These are phyloP conservation scores for Verticillium tricorpus DNA, from an alignment of 2,329 filamentous ascomycete genomes.

Conservation along the genomic window DNA sequence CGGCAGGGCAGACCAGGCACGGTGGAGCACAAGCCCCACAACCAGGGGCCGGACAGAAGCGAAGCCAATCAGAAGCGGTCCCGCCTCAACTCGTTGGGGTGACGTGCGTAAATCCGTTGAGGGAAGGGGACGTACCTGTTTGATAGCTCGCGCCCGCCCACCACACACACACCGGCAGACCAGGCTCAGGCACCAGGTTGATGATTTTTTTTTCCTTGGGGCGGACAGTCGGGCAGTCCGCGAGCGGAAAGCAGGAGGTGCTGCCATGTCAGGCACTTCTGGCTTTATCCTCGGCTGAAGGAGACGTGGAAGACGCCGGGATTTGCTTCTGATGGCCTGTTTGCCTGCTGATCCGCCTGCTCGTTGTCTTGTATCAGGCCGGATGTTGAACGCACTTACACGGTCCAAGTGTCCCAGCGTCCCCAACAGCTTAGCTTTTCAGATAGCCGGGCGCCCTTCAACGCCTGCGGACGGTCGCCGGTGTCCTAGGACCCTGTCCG, in stretches of 20 bases:
- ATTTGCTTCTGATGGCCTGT: background rate
- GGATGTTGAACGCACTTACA: background rate
- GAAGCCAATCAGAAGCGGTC: background rate
- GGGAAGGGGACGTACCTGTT: background rate
- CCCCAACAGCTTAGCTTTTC: background rate
- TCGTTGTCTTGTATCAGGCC: background rate
- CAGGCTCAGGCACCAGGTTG: background rate
- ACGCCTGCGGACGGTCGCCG: background rate
- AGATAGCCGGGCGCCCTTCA: background rate
- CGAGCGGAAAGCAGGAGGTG: background rate
- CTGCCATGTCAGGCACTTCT: background rate
- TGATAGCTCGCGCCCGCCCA: background rate
- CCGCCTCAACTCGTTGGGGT: constrained; percentile 5
- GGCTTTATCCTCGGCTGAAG: background rate
- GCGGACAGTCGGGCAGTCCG: background rate
- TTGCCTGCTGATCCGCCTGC: background rate
- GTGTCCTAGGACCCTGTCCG: background rate
- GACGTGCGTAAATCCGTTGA: constrained; percentile 4
- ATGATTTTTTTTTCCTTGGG: background rate
- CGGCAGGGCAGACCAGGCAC: background rate
- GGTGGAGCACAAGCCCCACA: background rate
- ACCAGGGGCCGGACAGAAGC: background rate
- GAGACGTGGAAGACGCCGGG: background rate
- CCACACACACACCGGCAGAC: background rate
- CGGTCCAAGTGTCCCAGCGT: background rate